Percentiles rank a stretch among this genome's conserved stretches.
Evolutionary conservation across 805 yeast genomes (phyloP).

Genomic region (Wickerhamomyces tratensis): DNA sequence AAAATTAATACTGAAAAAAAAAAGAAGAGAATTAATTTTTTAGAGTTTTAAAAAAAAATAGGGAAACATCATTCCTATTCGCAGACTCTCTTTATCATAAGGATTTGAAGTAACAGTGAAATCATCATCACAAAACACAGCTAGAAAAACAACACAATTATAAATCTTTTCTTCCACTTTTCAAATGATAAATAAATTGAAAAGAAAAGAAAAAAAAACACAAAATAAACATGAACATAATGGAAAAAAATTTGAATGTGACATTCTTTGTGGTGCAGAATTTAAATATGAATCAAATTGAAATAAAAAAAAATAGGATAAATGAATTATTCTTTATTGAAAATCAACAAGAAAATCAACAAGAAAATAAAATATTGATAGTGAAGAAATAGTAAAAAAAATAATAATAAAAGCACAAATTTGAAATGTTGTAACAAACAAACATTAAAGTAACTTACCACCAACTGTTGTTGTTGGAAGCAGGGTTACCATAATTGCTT

Average conservation of each 20-base stretch:
- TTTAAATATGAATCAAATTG: neutral
- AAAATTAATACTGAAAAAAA: no score
- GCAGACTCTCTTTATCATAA: no score
- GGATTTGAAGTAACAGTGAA: no score
- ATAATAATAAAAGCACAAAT: neutral
- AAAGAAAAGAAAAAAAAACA: neutral
- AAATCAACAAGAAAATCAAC: neutral
- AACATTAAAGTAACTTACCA: conserved; percentile 5
- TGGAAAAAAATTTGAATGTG: neutral
- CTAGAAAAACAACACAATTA: no score
- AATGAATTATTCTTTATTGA: neutral
- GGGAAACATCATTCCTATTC: no score
- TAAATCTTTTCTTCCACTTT: no score
- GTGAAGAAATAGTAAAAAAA: neutral
- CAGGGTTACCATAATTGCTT: conserved; percentile 14
- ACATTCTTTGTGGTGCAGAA: neutral
- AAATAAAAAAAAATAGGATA: neutral
- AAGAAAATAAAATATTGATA: neutral
- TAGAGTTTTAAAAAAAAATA: no score
- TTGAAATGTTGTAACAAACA: no score
- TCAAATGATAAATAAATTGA: no score
- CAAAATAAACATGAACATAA: neutral
- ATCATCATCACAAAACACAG: no score
- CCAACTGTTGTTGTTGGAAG: conserved; percentile 12
- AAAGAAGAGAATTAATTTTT: no score